A percentile compares a stretch with the other conserved stretches of the same genome.
phyloP scores from a whole-genome alignment of 2,329 filamentous ascomycete genomes.

The Xylaria sp. region DNA sequence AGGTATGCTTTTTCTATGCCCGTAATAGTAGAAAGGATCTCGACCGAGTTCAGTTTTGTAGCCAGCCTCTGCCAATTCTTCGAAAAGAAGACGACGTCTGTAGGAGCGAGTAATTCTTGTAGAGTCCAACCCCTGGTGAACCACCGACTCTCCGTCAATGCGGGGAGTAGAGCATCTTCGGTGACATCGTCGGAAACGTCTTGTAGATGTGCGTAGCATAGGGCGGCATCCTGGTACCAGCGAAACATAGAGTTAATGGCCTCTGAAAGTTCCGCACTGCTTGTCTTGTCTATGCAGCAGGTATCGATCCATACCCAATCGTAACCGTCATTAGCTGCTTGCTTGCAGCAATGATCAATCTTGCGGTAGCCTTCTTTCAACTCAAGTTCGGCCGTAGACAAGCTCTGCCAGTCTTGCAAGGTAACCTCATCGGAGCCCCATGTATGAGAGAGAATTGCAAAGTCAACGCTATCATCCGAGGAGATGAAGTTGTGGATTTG shows the following conservation, averaged over 20 bases:
- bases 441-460: constrained; percentile 33
- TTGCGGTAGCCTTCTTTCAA: constrained; percentile 25
- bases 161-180: background rate
- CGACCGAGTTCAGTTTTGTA: constrained; percentile 39
- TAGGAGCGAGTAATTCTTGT: constrained; percentile 42
- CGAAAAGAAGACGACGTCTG: constrained; percentile 41
- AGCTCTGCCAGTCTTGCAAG: constrained; percentile 21
- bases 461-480: constrained; percentile 8
- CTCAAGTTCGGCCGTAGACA: constrained; percentile 3
- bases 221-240: constrained; percentile 41
- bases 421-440: constrained; percentile 25
- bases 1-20: constrained; percentile 40
- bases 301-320: constrained; percentile 32
- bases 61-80: constrained; percentile 38
- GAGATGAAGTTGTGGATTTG: constrained; percentile 15
- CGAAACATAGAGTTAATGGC: constrained; percentile 32
- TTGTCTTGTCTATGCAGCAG: constrained; percentile 23
- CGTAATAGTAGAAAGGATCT: constrained; percentile 38
- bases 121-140: constrained; percentile 21
- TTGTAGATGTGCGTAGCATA: constrained; percentile 45
- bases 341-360: constrained; percentile 25
- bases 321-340: constrained; percentile 25
- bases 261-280: constrained; percentile 16
- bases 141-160: constrained; percentile 26
- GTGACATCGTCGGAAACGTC: constrained; percentile 34